Evolutionary conservation across 306 rosid species (phyloP), one percentile per base, ranked within the genome.

Genomic region (Cicer yamashitae): DNA sequence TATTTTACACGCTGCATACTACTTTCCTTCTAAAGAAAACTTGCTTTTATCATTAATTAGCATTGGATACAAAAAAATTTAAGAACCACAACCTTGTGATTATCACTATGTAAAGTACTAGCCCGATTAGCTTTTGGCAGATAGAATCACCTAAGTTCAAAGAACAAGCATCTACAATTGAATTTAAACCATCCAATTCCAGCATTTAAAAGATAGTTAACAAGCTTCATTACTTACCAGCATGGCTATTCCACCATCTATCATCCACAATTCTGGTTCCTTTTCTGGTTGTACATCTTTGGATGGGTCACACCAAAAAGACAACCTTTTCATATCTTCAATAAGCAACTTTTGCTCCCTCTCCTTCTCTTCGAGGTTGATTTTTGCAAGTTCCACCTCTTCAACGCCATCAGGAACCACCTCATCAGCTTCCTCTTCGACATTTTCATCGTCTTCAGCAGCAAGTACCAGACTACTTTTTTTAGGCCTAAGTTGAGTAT

Each of bases 351-450:
- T 90, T 30, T 73, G 86, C 71, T 86, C 97, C 81, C 90, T 84
- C 59, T 92, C 98, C 81, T 81, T 89, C 85, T 81, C 72, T 87
- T 96, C 99, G 53, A 96, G 91, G 75, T 87, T 81, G 77, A 96
- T 75, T 82, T 83, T 92, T 73, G 89, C 98, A 84, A 96, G 91
- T 84, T 96, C 99, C 64, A 96, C 98, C 88, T 92, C 99, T 81
- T 96, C 98, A 84, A 92, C 91, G 57, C 98, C 99, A 81, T 92
- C 93, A 78, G 97, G 98, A 75, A 96, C 94, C 73, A 96, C 89
- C 87, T 85, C 93, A 77, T 90, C 97, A 46, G 87, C 93, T 85
- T 89, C 97, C 77, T 92, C 99, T 84, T 92, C 96, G 25, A 74
- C 88, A 77, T 81, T 88, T 78, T 90, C 98, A 71, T 92, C 96